These are phyloP conservation scores for Zangia roseola DNA, from an alignment of 768 basidiomycete species.

Conservation along the genomic window DNA sequence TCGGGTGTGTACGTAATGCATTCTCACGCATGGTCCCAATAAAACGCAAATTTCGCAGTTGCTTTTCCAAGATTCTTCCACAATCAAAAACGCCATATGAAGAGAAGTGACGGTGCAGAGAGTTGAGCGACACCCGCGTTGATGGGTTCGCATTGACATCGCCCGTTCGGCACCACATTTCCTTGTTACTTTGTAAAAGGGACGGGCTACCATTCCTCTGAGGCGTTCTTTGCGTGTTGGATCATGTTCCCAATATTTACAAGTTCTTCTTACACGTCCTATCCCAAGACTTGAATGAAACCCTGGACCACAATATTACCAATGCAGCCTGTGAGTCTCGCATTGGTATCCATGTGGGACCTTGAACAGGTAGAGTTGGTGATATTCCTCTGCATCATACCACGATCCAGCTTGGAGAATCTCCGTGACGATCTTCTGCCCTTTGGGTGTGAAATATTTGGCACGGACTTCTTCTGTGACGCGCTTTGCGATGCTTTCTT, in stretches of 20 bases:
- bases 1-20: constrained; percentile 11
- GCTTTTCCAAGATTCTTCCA: constrained; percentile 40
- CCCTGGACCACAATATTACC: constrained; percentile 52
- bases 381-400: constrained; percentile 84
- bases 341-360: constrained; percentile 92
- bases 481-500: constrained; percentile 65
- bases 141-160: constrained; percentile 54
- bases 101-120: constrained; percentile 56
- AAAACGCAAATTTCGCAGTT: background rate
- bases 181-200: constrained; percentile 58
- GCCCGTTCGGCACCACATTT: constrained; percentile 59
- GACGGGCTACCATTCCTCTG: constrained; percentile 55
- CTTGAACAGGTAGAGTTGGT: constrained; percentile 76
- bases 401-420: constrained; percentile 70
- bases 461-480: constrained; percentile 83
- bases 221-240: constrained; percentile 42
- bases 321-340: constrained; percentile 82
- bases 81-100: constrained; percentile 49
- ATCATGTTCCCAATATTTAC: constrained; percentile 1
- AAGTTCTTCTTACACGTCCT: background rate
- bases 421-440: constrained; percentile 74
- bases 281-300: no score
- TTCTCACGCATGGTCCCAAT: constrained; percentile 19
- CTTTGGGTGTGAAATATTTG: constrained; percentile 75
- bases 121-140: constrained; percentile 48